Evolutionary conservation across 805 yeast genomes (phyloP), one percentile per base, ranked within the genome.

Genomic region (Kluyveromyces siamensis): DNA sequence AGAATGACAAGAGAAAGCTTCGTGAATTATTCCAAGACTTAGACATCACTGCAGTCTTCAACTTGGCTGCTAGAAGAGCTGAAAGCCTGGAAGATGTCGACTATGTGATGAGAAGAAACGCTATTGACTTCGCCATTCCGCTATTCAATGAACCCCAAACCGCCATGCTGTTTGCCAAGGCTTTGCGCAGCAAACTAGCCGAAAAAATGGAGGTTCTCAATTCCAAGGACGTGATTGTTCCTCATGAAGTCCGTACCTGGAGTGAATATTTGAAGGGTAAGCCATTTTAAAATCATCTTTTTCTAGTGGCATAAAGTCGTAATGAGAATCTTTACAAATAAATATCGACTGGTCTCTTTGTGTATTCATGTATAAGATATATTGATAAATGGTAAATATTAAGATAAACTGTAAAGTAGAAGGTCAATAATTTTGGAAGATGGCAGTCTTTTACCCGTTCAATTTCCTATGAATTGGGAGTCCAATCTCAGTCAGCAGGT

Each of bases 41-140:
- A 69, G 81, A 90, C 60, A 81, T 93, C 65, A 76, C 82, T 54
- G 83, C 89, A 54, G 99, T 93, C 16, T 83, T 91, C 79, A 93
- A 93, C 72, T 77, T 93, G 62, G 97, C 99, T 48, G 76, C 76
- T 58, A 84, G 87, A 40, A 81, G 96, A 66, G 99, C 98, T 41
- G 95, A 87, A 61, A 72, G 77, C 55, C 75, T 87, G 55, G 69
- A 79, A 55, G 97, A 93, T 63, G 84, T 85, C 69, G 97, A 93
- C 71, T 93, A 93, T 69, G 83, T 91, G 50, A 93, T 93, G 99
- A 84, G 99, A 76, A 84, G 99, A 75, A 93, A 93, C 68, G 98
- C 99, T 44, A 95, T 93, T 72, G 99, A 93, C 69, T 93, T 93
- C 67, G 98, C 87, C 52, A 84, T 91, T 62, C 96, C 99, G 40